A percentile compares a stretch with the other conserved stretches of the same genome.
Conservation (phyloP, 2,329 filamentous ascomycete genomes). For the Sporothrix mexicana region DNA sequence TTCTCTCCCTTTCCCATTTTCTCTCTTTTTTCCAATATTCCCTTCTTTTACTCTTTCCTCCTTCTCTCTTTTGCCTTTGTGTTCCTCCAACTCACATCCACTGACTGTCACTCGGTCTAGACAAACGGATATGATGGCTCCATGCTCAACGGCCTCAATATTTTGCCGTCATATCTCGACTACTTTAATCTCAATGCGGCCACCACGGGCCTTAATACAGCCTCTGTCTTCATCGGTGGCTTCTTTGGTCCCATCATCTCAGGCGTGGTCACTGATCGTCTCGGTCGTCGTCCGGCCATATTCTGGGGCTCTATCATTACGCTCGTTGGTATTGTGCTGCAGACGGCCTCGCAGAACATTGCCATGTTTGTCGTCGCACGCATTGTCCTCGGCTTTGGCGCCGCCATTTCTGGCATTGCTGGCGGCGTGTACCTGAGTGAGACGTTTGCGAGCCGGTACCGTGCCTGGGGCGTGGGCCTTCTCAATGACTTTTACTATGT, state of each 20-base stretch:
- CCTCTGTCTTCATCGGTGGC: conserved; percentile 60
- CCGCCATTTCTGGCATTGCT: conserved; percentile 38
- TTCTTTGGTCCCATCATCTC: conserved; percentile 53
- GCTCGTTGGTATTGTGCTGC: conserved; percentile 38
- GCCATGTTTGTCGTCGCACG: conserved; percentile 42
- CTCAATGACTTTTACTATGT: conserved; percentile 44
- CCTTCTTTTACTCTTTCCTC: conserved; percentile 27
- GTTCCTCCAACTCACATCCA: no score
- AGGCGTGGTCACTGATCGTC: conserved; percentile 43
- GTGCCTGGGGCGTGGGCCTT: conserved; percentile 50
- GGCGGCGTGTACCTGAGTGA: conserved; percentile 52
- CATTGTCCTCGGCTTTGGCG: conserved; percentile 46
- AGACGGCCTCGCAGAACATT: conserved; percentile 38
- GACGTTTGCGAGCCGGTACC: conserved; percentile 52
- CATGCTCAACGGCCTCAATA: conserved; percentile 63
- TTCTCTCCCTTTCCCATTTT: background rate
- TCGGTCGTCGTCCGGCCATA: conserved; percentile 39
- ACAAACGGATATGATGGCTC: conserved; percentile 55
- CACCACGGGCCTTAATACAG: conserved; percentile 61
- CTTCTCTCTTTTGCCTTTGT: no score
- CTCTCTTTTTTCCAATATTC: background rate
- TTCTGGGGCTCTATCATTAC: conserved; percentile 35
- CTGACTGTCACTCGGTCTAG: conserved; percentile 37
- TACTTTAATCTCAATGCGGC: conserved; percentile 62
- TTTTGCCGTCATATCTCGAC: conserved; percentile 60